Base-by-base conservation (phyloP, 2,329 filamentous ascomycete species). In the Talaromyces piceae region DNA sequence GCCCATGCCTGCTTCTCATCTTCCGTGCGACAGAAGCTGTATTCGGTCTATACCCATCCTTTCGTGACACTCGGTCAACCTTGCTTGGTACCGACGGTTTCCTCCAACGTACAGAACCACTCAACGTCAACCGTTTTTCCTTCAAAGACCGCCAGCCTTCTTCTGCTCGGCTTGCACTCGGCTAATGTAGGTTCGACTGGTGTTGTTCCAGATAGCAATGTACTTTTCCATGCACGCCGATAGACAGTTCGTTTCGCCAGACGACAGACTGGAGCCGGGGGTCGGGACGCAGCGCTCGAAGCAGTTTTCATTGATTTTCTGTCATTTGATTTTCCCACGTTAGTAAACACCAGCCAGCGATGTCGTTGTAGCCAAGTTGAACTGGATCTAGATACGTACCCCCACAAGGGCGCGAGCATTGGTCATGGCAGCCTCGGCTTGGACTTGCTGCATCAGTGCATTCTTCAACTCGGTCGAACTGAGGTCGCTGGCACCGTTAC, bases 141-240 rank as follows among this genome's bases (percentile, higher is more conserved):
- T n/a, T n/a, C n/a, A n/a, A n/a, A n/a, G n/a, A n/a, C 60, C 62
- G n/a, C 61, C 61, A 52, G 62, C 51, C 22, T 57, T 73, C 72
- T 84, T 83, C 58, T 77, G 76, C 68, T 84, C 81, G 69, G 82
- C 69, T 59, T 80, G 56, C 37, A 72, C 56, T 13, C 69, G 77
- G 56, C 70, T 69, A 62, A 88, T 80, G 67, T 88, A 89, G 37
- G 83, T 77, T 45, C 76, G 69, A 73, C 83, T 86, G 63, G 88
- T 83, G 56, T 79, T 73, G 72, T 90, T 90, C 87, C 87, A 91
- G 9, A 86, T 79, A 27, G 77, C 73, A 77, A 91, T 88, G 76
- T 91, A 91, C 71, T 91, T 91, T 62, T 91, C 86, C 81, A 90
- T 87, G 75, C 87, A 91, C 54, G 79, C 76, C 18, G 79, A 87